Base-by-base conservation (phyloP, 2,329 filamentous ascomycete genomes). In the Herpotrichia juniperi region DNA sequence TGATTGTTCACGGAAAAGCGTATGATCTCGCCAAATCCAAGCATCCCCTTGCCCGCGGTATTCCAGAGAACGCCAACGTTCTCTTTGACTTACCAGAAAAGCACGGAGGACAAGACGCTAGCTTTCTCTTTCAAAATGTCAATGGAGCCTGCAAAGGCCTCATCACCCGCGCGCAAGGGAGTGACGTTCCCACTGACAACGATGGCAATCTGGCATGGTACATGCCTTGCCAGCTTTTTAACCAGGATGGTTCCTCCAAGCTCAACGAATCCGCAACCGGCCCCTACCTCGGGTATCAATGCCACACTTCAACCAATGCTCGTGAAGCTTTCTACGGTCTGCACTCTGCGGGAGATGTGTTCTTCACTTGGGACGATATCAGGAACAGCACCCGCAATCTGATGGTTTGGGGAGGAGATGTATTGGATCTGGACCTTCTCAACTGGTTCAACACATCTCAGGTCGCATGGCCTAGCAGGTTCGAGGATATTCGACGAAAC, bases 121-220 rank as follows among this genome's bases (percentile, higher is more conserved):
- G 93, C 69, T 99, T 99, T 72, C 78, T 99, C 68, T 99, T 99
- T 77, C 94, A 99, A 72, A 96, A 97, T 61, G 94, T 99, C 73
- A 99, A 99, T 64, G 96, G 94, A 42, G 90, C 89, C 57, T 99
- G 94, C 83, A 99, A 97, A 77, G 89, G 83, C 9, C 76, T 97
- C 50, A 96, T 99, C 69, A 96, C 85, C 1, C 75, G 81, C 7
- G 84, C 88, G 1, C 70, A 82, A 1, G 80, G 80, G 49, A 96
- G 93, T 0, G 88, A 91, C 63, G 86, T 99, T 8, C 91, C 93
- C 1, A 89, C 88, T 5, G 87, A 96, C 69, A 76, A 74, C 22
- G 77, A 87, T 46, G 61, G 59, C 25, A 87, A 96, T 51, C 77
- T 99, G 56, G 94, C 88, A 1, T 99, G 94, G 93, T 99, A 99